Conservation (phyloP, 2,329 filamentous ascomycete species). For the Penicillium sp. region DNA sequence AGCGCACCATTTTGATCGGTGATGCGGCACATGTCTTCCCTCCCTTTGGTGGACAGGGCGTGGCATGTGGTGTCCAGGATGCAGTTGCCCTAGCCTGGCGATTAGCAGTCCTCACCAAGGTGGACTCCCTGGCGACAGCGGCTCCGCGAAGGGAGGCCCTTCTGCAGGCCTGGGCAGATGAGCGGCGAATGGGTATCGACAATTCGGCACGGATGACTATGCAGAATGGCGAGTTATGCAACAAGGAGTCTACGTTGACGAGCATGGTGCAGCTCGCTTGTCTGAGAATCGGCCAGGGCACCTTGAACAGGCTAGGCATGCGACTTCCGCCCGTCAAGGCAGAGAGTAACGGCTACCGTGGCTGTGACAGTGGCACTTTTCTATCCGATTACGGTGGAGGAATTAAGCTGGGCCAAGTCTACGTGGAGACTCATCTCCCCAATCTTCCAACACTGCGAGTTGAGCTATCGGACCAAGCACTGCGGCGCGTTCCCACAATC, state of each 20-base stretch:
- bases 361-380: no score
- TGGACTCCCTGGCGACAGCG: no score
- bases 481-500: no score
- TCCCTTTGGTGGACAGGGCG: constrained; percentile 28
- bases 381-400: not conserved
- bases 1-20: constrained; percentile 25
- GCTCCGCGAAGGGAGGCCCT: no score
- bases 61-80: constrained; percentile 6
- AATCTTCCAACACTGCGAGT: no score
- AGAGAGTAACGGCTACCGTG: no score
- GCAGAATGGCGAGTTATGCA: constrained; percentile 8
- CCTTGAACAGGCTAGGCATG: no score
- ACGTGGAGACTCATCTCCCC: constrained; percentile 1
- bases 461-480: no score
- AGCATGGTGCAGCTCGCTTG: not conserved
- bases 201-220: constrained; percentile 2
- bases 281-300: no score
- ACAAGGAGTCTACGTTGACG: not conserved
- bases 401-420: constrained; percentile 2
- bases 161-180: constrained; percentile 1
- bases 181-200: constrained; percentile 6
- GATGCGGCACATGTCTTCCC: constrained; percentile 36
- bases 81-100: not conserved
- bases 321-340: no score
- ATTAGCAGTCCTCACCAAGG: no score